phyloP scores from a whole-genome alignment of 2,329 filamentous ascomycete genomes.

The Xylariomycetidae sp. region DNA sequence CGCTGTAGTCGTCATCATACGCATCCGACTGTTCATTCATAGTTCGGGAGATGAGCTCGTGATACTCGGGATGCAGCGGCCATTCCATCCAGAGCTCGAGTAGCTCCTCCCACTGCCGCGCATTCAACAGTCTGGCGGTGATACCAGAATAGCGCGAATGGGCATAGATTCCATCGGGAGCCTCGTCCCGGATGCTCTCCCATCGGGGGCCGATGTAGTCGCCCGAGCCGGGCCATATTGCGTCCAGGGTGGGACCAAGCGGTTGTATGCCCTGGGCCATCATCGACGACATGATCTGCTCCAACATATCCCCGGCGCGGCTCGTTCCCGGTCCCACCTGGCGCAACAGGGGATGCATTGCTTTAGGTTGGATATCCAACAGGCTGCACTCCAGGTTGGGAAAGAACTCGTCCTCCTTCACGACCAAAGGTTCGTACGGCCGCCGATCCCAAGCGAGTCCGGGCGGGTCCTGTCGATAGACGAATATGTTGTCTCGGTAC shows the following conservation, averaged over 20 bases:
- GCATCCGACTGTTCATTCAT: too few relatives aligned
- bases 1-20: too few relatives aligned
- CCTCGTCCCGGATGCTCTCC: conserved; percentile 43
- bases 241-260: conserved; percentile 41
- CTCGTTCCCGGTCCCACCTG: conserved; percentile 35
- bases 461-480: conserved; percentile 45
- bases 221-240: conserved; percentile 55
- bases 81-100: conserved; percentile 58
- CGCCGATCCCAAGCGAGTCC: conserved; percentile 66
- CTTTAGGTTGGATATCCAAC: conserved; percentile 62
- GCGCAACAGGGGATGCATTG: conserved; percentile 43
- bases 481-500: conserved; percentile 49
- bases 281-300: conserved; percentile 45
- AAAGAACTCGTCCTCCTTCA: conserved; percentile 58
- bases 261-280: conserved; percentile 28
- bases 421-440: conserved; percentile 62
- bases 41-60: conserved; percentile 47
- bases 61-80: conserved; percentile 55
- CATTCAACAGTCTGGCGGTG: conserved; percentile 43
- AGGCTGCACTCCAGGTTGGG: conserved; percentile 55
- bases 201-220: conserved; percentile 48
- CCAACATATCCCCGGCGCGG: conserved; percentile 45
- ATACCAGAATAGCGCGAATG: conserved; percentile 37
- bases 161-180: conserved; percentile 38
- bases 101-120: conserved; percentile 53